phyloP scores from a whole-genome alignment of 495 filamentous ascomycete species.

The Podospora conica region DNA sequence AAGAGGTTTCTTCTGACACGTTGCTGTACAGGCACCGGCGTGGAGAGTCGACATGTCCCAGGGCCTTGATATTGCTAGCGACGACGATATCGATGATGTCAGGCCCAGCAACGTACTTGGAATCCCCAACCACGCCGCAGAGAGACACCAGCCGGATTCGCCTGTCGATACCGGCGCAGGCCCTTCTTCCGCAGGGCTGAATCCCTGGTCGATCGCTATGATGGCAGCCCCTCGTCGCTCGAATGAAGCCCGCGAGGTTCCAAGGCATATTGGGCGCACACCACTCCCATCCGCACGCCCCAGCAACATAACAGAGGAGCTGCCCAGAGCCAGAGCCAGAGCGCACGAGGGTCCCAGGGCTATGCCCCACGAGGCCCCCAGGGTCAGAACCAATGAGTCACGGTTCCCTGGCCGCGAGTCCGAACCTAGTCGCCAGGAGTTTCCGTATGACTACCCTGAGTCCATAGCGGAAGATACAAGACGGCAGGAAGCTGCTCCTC shows the following conservation, averaged over 20 bases:
- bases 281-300: neutral
- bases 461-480: neutral
- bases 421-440: neutral
- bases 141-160: neutral
- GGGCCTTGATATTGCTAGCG: slow-evolving; percentile 8
- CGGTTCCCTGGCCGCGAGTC: neutral
- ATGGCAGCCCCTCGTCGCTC: neutral
- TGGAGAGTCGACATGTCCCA: slow-evolving; percentile 23
- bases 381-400: neutral
- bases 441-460: neutral
- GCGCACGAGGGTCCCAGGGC: neutral
- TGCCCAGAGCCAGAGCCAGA: neutral
- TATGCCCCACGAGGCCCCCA: neutral
- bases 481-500: neutral
- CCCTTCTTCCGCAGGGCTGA: slow-evolving; percentile 9
- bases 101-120: neutral
- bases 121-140: neutral
- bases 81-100: slow-evolving; percentile 8
- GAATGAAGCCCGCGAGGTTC: neutral
- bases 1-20: neutral
- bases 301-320: neutral
- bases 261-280: neutral
- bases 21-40: neutral
- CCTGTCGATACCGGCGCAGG: neutral
- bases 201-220: slow-evolving; percentile 24